phyloP scores from a whole-genome alignment of 164 flowering plant genomes.

The Protea cynaroides region DNA sequence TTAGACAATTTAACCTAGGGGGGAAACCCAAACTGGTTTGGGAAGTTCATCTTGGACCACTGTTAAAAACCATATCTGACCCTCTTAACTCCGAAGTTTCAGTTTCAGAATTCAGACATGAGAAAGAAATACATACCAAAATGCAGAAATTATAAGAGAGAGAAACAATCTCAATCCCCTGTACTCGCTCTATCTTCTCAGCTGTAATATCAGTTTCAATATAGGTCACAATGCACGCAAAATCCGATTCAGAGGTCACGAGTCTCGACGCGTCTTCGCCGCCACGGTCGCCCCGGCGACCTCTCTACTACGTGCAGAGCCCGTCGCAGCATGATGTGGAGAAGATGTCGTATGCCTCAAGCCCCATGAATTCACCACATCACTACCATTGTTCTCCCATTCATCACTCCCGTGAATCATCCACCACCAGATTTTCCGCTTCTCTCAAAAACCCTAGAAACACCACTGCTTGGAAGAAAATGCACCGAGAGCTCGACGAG shows the following conservation, averaged over 20 bases:
- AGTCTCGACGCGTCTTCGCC: slow-evolving; percentile 68
- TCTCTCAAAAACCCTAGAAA: slow-evolving; percentile 39
- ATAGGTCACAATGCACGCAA: slow-evolving; percentile 67
- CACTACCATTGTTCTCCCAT: slow-evolving; percentile 73
- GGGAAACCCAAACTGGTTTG: too few species aligned
- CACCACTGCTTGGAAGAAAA: slow-evolving; percentile 37
- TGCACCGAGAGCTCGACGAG: slow-evolving; percentile 13
- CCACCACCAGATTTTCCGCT: slow-evolving; percentile 79
- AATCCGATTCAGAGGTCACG: slow-evolving; percentile 90
- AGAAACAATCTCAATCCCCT: too few species aligned
- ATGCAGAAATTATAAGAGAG: too few species aligned
- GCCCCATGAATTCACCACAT: slow-evolving; percentile 63
- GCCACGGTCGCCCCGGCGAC: slow-evolving; percentile 65
- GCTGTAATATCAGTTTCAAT: too few species aligned
- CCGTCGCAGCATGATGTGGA: slow-evolving; percentile 88
- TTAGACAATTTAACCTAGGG: too few species aligned
- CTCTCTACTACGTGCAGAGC: slow-evolving; percentile 85
- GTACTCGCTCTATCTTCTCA: too few species aligned
- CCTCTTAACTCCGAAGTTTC: too few species aligned
- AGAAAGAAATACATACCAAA: too few species aligned
- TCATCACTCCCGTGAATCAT: slow-evolving; percentile 93
- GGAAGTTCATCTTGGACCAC: too few species aligned
- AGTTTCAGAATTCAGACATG: too few species aligned
- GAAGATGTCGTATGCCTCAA: slow-evolving; percentile 76
- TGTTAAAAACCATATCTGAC: too few species aligned